phyloP scores from a whole-genome alignment of 371 early-diverging fungal genomes.

The Synchytrium microbalum region DNA sequence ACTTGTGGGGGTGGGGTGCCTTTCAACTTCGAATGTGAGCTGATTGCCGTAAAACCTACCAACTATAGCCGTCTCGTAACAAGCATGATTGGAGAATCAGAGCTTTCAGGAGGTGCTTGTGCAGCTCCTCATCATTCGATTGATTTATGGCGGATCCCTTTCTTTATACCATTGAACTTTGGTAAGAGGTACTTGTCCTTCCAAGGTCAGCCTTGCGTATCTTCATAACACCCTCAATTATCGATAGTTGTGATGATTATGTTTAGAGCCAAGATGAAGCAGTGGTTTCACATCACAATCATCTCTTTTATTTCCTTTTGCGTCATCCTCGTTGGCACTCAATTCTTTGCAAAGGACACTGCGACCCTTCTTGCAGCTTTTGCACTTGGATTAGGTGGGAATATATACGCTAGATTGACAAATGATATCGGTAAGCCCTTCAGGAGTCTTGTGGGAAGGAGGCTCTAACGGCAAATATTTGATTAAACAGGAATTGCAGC shows the following conservation, averaged over 20 bases:
- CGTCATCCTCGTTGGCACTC: background rate
- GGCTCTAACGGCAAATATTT: too few relatives aligned
- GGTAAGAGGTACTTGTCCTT: too few relatives aligned
- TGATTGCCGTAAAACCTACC: too few relatives aligned
- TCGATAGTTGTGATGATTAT: background rate
- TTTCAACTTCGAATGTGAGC: too few relatives aligned
- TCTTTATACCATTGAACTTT: background rate
- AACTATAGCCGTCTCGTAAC: background rate
- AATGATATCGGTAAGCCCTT: background rate
- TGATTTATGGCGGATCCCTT: background rate
- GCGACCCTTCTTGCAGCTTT: background rate
- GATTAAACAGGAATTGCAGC: too few relatives aligned
- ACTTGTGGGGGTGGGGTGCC: too few relatives aligned
- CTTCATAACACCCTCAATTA: too few relatives aligned
- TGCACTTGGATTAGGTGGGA: background rate
- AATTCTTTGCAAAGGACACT: background rate
- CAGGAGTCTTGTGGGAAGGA: too few relatives aligned
- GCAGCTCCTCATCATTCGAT: background rate
- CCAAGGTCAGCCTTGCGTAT: too few relatives aligned
- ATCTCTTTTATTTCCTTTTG: background rate
- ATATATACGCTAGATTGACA: background rate
- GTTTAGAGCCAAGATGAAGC: background rate
- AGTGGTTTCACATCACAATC: background rate
- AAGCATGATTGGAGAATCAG: background rate
- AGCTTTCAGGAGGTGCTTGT: background rate